Evolutionary conservation across 257 asterid species (phyloP).

Genomic region (Ilex asprella): DNA sequence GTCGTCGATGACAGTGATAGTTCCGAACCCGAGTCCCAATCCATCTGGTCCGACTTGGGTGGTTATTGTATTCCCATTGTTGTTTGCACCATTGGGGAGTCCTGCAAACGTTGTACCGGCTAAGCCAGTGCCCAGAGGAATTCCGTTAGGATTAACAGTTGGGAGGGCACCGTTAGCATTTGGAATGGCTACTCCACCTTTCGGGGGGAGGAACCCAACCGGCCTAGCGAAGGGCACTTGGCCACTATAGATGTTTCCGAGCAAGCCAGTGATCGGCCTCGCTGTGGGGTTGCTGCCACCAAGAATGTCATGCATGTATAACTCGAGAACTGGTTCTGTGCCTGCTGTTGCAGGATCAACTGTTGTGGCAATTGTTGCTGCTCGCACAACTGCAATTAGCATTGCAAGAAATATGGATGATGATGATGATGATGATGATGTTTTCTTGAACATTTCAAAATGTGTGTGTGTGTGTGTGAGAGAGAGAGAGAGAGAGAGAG

Average conservation of each 20-base stretch:
- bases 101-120: constrained; percentile 58
- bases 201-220: constrained; percentile 63
- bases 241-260: constrained; percentile 86
- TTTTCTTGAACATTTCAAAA: constrained; percentile 34
- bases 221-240: constrained; percentile 88
- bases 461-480: too few relatives aligned
- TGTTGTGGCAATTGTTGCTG: constrained; percentile 10
- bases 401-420: constrained; percentile 19
- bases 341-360: constrained; percentile 22
- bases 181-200: constrained; percentile 62
- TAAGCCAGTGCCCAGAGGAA: constrained; percentile 78
- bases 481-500: too few relatives aligned
- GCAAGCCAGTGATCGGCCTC: constrained; percentile 65
- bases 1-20: constrained; percentile 48
- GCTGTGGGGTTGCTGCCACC: constrained; percentile 93
- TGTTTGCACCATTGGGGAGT: constrained; percentile 7
- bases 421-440: constrained; percentile 9
- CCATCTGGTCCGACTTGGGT: constrained; percentile 39
- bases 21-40: constrained; percentile 45
- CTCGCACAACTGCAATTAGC: constrained; percentile 23
- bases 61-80: constrained; percentile 14
- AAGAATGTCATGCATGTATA: constrained; percentile 85
- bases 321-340: constrained; percentile 41
- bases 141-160: constrained; percentile 49
- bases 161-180: constrained; percentile 81